These are phyloP conservation scores for Aspergillus sclerotiicarbonarius DNA, from an alignment of 495 filamentous ascomycete genomes.

Conservation along the genomic window DNA sequence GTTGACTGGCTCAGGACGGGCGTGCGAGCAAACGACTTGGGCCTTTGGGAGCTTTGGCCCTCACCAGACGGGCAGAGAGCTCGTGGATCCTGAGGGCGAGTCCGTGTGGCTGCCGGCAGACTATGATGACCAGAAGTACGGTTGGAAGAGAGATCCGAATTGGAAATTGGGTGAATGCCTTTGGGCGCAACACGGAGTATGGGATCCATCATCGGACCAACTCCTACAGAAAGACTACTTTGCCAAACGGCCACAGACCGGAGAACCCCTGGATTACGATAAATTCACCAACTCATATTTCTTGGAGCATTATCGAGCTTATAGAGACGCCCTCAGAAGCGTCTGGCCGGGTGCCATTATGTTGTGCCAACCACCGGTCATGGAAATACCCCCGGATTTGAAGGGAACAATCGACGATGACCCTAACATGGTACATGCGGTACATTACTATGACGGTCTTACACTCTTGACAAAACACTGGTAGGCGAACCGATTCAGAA, in stretches of 20 bases:
- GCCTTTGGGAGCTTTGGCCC: constrained; percentile 91
- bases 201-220: constrained; percentile 78
- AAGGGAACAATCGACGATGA: constrained; percentile 89
- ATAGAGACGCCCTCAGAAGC: constrained; percentile 66
- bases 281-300: constrained; percentile 88
- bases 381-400: constrained; percentile 85
- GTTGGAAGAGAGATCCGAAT: constrained; percentile 79
- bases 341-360: constrained; percentile 80
- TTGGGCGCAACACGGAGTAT: constrained; percentile 96
- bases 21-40: constrained; percentile 87
- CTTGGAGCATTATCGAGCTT: constrained; percentile 77
- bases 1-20: constrained; percentile 80
- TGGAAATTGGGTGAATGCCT: constrained; percentile 93
- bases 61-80: constrained; percentile 75
- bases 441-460: constrained; percentile 95
- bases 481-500: constrained; percentile 35
- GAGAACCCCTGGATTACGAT: constrained; percentile 71
- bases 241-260: constrained; percentile 65
- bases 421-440: constrained; percentile 84
- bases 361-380: constrained; percentile 86
- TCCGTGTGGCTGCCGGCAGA: constrained; percentile 76
- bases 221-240: constrained; percentile 89
- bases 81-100: constrained; percentile 87
- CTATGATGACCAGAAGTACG: constrained; percentile 84
- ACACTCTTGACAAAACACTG: constrained; percentile 98